Percentiles rank a stretch among this genome's conserved stretches.
Conservation (phyloP, 202 grass and related monocot genomes). For the Musa balbisiana region DNA sequence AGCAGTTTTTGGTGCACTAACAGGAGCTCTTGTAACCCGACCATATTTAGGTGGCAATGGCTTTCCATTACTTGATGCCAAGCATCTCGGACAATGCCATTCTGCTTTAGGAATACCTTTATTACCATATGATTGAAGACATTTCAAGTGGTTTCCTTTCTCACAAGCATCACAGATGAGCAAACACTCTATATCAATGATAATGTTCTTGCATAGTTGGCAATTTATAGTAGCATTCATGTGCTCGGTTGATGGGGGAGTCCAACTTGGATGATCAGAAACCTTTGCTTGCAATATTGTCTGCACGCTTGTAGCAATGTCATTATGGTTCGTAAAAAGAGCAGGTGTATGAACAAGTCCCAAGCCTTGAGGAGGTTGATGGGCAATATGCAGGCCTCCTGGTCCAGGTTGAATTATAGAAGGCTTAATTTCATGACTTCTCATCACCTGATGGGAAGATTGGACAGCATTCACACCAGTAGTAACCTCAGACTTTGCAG, state of each 20-base stretch:
- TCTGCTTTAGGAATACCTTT: constrained; percentile 77
- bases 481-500: constrained; percentile 8
- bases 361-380: constrained; percentile 48
- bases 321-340: constrained; percentile 51
- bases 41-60: constrained; percentile 97
- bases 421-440: constrained; percentile 37
- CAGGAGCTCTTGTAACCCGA: constrained; percentile 69
- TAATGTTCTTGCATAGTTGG: constrained; percentile 70
- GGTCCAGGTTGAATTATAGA: constrained; percentile 30
- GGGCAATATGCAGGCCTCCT: constrained; percentile 39
- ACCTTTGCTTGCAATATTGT: constrained; percentile 36
- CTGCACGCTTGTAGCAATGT: constrained; percentile 69
- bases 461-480: constrained; percentile 18
- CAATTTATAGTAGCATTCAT: constrained; percentile 67
- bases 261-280: constrained; percentile 64
- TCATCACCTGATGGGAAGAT: constrained; percentile 35
- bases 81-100: constrained; percentile 85
- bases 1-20: constrained; percentile 41
- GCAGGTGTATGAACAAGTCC: constrained; percentile 40
- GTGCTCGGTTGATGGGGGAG: constrained; percentile 81
- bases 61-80: constrained; percentile 70
- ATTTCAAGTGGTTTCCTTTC: constrained; percentile 88
- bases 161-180: constrained; percentile 97
- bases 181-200: constrained; percentile 67
- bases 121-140: constrained; percentile 76